phyloP scores from a whole-genome alignment of 2,329 filamentous ascomycete genomes.

The Clonostachys byssicola region DNA sequence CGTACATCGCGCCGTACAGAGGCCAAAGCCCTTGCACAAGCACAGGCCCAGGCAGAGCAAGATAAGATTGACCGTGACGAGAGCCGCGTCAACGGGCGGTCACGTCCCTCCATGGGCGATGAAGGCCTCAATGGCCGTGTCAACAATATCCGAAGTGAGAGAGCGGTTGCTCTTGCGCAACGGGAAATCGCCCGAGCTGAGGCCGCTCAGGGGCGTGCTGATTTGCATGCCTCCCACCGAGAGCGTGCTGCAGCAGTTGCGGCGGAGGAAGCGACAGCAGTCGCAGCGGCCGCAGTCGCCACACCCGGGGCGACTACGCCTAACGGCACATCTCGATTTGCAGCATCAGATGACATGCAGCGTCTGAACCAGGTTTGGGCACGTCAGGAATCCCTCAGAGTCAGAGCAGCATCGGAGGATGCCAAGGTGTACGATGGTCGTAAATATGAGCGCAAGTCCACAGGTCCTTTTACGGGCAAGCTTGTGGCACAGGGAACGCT shows the following conservation, averaged over 20 bases:
- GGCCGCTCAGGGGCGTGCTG: conserved; percentile 44
- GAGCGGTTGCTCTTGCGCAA: conserved; percentile 41
- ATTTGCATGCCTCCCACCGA: conserved; percentile 38
- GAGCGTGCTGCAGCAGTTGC: conserved; percentile 27
- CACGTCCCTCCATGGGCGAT: background rate
- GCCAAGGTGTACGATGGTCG: conserved; percentile 54
- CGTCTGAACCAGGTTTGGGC: conserved; percentile 53
- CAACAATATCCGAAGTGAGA: background rate
- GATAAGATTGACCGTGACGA: background rate
- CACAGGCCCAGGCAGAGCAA: background rate
- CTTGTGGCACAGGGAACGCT: conserved; percentile 59
- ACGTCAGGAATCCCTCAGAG: conserved; percentile 43
- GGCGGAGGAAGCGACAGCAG: conserved; percentile 8
- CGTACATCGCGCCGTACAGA: conserved; percentile 37
- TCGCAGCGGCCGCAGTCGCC: conserved; percentile 15
- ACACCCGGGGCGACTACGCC: conserved; percentile 9
- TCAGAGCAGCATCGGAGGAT: conserved; percentile 39
- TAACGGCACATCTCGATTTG: conserved; percentile 22
- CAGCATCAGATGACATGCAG: conserved; percentile 43
- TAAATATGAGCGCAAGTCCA: conserved; percentile 59
- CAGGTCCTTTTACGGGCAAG: conserved; percentile 57
- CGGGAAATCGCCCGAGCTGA: conserved; percentile 49
- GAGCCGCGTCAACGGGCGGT: background rate
- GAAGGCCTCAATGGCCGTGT: background rate
- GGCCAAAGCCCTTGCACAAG: conserved; percentile 7